Percentiles rank a stretch among this genome's conserved stretches.
phyloP scores from a whole-genome alignment of 176 grass and related monocot genomes.

The Phoenix dactylifera region DNA sequence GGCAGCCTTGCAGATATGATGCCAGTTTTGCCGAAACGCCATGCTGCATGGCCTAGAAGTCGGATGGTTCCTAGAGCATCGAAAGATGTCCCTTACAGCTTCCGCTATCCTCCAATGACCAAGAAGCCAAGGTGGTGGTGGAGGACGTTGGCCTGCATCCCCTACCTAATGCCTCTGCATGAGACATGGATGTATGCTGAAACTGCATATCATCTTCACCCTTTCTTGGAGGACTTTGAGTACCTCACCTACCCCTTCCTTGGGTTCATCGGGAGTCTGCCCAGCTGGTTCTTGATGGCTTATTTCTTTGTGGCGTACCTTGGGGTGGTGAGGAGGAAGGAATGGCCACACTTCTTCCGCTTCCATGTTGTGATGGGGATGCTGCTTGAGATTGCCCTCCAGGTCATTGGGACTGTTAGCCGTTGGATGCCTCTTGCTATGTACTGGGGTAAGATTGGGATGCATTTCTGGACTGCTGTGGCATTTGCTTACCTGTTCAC shows the following conservation, averaged over 20 bases:
- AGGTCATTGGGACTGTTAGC: constrained; percentile 16
- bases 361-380: constrained; percentile 36
- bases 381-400: constrained; percentile 31
- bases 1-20: neutral
- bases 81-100: constrained; percentile 23
- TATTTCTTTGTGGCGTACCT: constrained; percentile 26
- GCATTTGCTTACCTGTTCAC: constrained; percentile 29
- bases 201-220: constrained; percentile 25
- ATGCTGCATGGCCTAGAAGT: neutral
- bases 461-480: constrained; percentile 25
- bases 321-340: constrained; percentile 25
- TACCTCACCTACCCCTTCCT: constrained; percentile 25
- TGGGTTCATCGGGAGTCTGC: constrained; percentile 12
- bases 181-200: constrained; percentile 39
- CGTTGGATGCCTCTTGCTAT: constrained; percentile 22
- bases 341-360: constrained; percentile 28
- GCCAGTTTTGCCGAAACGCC: constrained; percentile 3
- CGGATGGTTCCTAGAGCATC: constrained; percentile 15
- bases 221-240: constrained; percentile 25
- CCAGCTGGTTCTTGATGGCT: constrained; percentile 24
- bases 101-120: constrained; percentile 23
- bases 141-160: constrained; percentile 25
- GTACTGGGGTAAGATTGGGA: constrained; percentile 31
- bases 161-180: constrained; percentile 32
- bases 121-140: constrained; percentile 31